Evolutionary conservation across 306 rosid genomes (phyloP), one percentile per base, ranked within the genome.

Genomic region (Boehmeria nivea): DNA sequence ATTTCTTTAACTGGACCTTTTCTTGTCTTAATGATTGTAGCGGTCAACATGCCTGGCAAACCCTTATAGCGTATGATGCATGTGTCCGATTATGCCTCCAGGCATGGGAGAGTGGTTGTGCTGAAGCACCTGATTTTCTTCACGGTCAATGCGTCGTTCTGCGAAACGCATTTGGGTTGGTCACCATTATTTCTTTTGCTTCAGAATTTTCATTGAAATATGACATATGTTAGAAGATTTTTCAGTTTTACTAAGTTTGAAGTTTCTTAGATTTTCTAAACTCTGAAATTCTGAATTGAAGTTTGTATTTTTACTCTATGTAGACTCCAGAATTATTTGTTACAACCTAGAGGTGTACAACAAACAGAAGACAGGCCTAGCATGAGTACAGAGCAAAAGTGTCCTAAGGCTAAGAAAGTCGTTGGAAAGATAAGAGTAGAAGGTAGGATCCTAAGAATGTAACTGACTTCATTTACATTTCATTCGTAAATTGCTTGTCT

Each of bases 1-100:
- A 51, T 57, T 40, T n/a, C 19, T 15, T 57, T 49, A 3, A 45
- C 2, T 40, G 45, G 51, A 20, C 64, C 73, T 59, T 33, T 50
- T 67, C 62, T 63, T 11, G 36, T 64, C 31, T 62, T 23, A 46
- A 70, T 64, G 57, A 74, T 69, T 87, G 75, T 76, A 91, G 81
- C 62, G 87, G 96, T 61, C 96, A 91, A 48, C 63, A 71, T 71
- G 94, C 95, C 25, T 91, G 95, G 95, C 96, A 91, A 83, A 85
- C 96, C 50, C 77, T 91, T 59, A 73, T 91, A 64, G 83, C 99
- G 43, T 84, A 91, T 66, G 99, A 91, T 43, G 96, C 99, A 43
- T 84, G 96, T 55, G 79, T 87, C 66, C 93, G 95, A 43, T 77
- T 91, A 48, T 91, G 99, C 71, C 88, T 91, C 34, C 93, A 87